Conservation (phyloP, 208 protist species). For the Trypanosomatidae sp. region DNA sequence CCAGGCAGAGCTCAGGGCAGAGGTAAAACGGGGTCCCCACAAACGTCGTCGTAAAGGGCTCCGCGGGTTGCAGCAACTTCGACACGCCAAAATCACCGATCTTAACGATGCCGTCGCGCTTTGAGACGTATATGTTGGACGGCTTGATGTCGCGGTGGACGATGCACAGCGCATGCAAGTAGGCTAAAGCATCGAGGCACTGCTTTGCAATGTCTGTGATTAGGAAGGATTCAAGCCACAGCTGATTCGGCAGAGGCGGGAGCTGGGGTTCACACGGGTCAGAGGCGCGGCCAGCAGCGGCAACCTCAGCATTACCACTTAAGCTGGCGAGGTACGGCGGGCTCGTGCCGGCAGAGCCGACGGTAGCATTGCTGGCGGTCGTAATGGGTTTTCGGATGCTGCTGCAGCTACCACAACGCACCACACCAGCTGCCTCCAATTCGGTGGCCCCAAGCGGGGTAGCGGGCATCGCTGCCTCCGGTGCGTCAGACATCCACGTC, state of each 20-base stretch:
- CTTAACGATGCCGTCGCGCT: slow-evolving; percentile 51
- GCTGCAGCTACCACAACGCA: not conserved
- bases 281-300: not conserved
- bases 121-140: slow-evolving; percentile 86
- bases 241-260: slow-evolving; percentile 6
- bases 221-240: slow-evolving; percentile 74
- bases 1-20: slow-evolving; percentile 84
- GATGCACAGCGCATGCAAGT: slow-evolving; percentile 82
- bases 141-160: slow-evolving; percentile 94
- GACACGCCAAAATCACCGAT: slow-evolving; percentile 91
- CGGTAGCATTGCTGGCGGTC: slow-evolving; percentile 1
- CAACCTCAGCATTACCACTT: too few species aligned
- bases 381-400: not conserved
- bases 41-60: slow-evolving; percentile 77
- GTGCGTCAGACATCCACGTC: slow-evolving; percentile 22
- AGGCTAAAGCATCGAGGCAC: slow-evolving; percentile 77
- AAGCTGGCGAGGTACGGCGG: not conserved
- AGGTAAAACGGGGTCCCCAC: slow-evolving; percentile 92
- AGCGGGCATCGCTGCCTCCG: slow-evolving; percentile 10
- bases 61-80: slow-evolving; percentile 58
- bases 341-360: not conserved
- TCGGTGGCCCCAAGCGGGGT: slow-evolving; percentile 28
- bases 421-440: not conserved
- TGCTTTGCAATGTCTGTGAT: slow-evolving; percentile 77
- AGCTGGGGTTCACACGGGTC: not conserved